Percentiles rank a stretch among this genome's conserved stretches.
Evolutionary conservation across 768 basidiomycete genomes (phyloP).

Genomic region (Xerocomus potaroensis): DNA sequence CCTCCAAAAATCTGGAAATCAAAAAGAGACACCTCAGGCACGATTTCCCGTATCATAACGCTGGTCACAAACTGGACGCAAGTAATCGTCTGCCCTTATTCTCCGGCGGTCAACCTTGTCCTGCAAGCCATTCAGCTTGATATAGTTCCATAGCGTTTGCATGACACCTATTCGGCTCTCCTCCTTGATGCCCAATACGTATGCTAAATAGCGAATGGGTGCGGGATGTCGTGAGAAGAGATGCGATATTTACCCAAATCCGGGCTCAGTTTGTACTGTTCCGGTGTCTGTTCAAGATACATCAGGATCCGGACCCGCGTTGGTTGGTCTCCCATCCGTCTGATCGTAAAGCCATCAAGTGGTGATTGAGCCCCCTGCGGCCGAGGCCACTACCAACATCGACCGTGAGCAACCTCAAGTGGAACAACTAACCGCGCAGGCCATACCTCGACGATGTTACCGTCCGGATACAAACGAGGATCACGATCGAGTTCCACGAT

Average conservation of each 20-base stretch:
- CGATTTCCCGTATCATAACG: neutral
- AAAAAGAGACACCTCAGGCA: neutral
- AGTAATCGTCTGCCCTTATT: slow-evolving; percentile 63
- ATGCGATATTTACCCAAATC: slow-evolving; percentile 54
- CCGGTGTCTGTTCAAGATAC: slow-evolving; percentile 81
- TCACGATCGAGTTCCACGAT: slow-evolving; percentile 87
- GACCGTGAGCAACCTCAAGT: neutral
- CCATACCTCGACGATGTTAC: slow-evolving; percentile 83
- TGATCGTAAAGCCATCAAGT: slow-evolving; percentile 84
- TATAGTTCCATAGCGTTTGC: slow-evolving; percentile 87
- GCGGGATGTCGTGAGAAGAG: slow-evolving; percentile 3
- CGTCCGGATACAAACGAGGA: slow-evolving; percentile 72
- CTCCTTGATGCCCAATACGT: slow-evolving; percentile 74
- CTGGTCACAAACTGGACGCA: slow-evolving; percentile 51
- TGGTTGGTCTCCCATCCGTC: slow-evolving; percentile 73
- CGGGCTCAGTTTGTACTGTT: slow-evolving; percentile 74
- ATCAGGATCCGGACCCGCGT: slow-evolving; percentile 82
- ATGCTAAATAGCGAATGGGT: slow-evolving; percentile 34
- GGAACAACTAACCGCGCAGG: neutral
- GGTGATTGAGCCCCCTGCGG: slow-evolving; percentile 50
- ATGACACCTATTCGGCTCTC: slow-evolving; percentile 79
- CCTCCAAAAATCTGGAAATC: slow-evolving; percentile 58
- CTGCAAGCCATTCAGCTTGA: slow-evolving; percentile 78
- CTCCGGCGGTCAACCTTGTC: slow-evolving; percentile 75
- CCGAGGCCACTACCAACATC: slow-evolving; percentile 53